Percentiles rank a stretch among this genome's conserved stretches.
phyloP scores from a whole-genome alignment of 441 rosid genomes.

The Populus hybrid region DNA sequence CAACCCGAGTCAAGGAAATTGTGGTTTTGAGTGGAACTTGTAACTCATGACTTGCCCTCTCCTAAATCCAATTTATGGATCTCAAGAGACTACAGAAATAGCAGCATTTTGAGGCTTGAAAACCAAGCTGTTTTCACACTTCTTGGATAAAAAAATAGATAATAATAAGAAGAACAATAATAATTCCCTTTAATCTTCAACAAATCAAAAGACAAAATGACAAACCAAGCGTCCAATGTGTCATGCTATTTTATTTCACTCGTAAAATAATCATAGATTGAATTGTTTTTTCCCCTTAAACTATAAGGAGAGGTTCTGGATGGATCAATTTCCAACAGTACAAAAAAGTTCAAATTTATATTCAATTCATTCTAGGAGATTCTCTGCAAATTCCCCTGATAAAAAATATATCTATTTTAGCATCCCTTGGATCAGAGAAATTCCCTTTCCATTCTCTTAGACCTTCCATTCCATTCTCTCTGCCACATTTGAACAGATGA shows the following conservation, averaged over 20 bases:
- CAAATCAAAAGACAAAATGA: constrained; percentile 33
- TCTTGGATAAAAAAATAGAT: background rate
- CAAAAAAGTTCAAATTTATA: constrained; percentile 18
- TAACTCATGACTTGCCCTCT: constrained; percentile 4
- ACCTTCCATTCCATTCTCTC: constrained; percentile 19
- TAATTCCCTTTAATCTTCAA: constrained; percentile 13
- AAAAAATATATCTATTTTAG: constrained; percentile 4
- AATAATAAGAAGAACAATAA: background rate
- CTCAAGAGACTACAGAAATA: constrained; percentile 32
- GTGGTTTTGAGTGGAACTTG: constrained; percentile 8
- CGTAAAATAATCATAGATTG: background rate
- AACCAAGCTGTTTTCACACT: constrained; percentile 24
- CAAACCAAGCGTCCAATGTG: constrained; percentile 39
- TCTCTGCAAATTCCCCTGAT: constrained; percentile 18
- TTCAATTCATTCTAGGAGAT: constrained; percentile 20
- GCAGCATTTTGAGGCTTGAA: constrained; percentile 24
- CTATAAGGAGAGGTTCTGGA: background rate
- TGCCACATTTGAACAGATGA: background rate
- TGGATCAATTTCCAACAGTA: constrained; percentile 29
- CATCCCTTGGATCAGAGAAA: constrained; percentile 24
- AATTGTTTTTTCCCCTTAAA: constrained; percentile 24
- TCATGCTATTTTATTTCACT: constrained; percentile 13
- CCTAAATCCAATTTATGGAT: constrained; percentile 36
- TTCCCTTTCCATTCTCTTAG: constrained; percentile 25
- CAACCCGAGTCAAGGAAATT: constrained; percentile 18